Base-by-base conservation (phyloP, 164 flowering plant species). In the Vitis labrusca region DNA sequence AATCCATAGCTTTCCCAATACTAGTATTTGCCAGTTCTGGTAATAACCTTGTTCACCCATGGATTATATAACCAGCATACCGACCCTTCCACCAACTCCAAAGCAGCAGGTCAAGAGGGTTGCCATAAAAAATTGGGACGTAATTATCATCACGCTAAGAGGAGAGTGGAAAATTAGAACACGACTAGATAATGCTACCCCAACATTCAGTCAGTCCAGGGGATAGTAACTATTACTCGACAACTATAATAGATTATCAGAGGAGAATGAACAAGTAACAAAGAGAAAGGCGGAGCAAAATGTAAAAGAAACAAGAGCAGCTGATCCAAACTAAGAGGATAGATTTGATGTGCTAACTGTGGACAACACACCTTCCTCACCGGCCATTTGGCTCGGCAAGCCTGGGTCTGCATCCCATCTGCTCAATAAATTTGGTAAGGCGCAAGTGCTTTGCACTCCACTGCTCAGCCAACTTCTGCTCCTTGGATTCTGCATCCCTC, bases 401-500 rank as follows among this genome's bases (percentile, higher is more conserved):
- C 75, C 84, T 77, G 2, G 79, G 23, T 51, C 87, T 75, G 76
- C 86, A 84, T 2, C 89, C 91, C 71, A 83, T 82, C 76, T 90
- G 93, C 74, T 92, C 93, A 16, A 94, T 79, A 75, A 88, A 85
- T 77, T 81, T 86, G 1, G 80, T 66, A 13, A 91, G 84, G n/a
- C 86, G 86, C 67, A 76, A 13, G 70, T 92, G 92, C 77, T 88
- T 87, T 12, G 87, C 75, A 47, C 85, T 74, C 97, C 97, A 92
- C 66, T 86, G 93, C 63, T 92, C 95, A 11, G 84, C 85, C 71
- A 92, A 58, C 74, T 89, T 94, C 78, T 86, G 92, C 74, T 92
- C 97, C 79, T 94, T 94, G 2, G 89, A 82, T 58, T 91, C 98
- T 0, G 97, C 97, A 70, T 94, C 99, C 63, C 88, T 87, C 71